Evolutionary conservation across 495 filamentous ascomycete genomes (phyloP).

Genomic region (Zalerion maritima): DNA sequence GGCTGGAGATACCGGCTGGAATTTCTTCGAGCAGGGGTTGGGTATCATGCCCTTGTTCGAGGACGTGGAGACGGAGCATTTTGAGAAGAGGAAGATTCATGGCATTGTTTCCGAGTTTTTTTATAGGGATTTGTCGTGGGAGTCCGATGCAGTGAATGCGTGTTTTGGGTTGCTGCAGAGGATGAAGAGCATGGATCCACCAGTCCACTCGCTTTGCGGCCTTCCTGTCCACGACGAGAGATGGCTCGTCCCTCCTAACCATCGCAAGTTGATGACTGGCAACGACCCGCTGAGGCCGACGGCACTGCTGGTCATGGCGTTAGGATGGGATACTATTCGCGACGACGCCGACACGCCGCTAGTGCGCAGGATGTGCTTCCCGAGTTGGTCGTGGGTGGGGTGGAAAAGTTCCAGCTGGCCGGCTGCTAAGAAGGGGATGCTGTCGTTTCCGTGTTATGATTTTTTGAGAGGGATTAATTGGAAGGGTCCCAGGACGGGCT

Average conservation of each 20-base stretch:
- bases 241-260: background rate
- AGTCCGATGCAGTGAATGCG: too few species aligned
- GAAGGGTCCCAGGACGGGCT: too few species aligned
- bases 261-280: conserved; percentile 1
- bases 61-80: background rate
- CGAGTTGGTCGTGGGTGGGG: conserved; percentile 4
- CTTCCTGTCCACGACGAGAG: background rate
- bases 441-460: too few species aligned
- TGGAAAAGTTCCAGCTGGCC: background rate
- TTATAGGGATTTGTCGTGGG: too few species aligned
- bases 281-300: background rate
- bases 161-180: too few species aligned
- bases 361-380: conserved; percentile 1
- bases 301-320: background rate
- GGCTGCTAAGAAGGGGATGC: too few species aligned
- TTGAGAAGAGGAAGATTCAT: too few species aligned
- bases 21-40: background rate
- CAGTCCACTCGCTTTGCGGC: too few species aligned
- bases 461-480: too few species aligned
- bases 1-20: background rate
- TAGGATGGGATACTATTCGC: background rate
- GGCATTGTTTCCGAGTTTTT: too few species aligned
- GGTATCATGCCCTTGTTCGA: background rate
- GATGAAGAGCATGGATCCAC: too few species aligned
- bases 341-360: too few species aligned